Evolutionary conservation across 2,329 filamentous ascomycete genomes (phyloP), one percentile per base, ranked within the genome.

Genomic region (Dryadomyces sulphureus): DNA sequence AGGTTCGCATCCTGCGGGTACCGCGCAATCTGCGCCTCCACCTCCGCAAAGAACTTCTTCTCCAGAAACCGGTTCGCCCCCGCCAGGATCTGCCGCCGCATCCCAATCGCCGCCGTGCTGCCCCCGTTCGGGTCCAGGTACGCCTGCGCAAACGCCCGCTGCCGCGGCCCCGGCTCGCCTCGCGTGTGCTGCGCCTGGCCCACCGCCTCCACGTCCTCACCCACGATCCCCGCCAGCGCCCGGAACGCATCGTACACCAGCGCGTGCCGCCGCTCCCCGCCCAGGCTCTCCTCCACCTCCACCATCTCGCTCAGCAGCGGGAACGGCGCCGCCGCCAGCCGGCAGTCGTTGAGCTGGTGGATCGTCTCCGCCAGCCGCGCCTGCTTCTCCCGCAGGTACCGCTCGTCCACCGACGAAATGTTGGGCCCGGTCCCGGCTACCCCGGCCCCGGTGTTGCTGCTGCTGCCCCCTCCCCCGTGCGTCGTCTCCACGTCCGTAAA

Each of bases 1-100:
- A 94, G 74, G 58, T 85, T 85, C 25, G 92, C 90, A 59, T 95
- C 89, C 46, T 82, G 78, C 2, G 89, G 88, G 59, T 92, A 86
- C 61, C 84, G 93, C 35, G 76, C 72, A 49, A 98, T 82, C 36
- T 84, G 69, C 9, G 69, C 72, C 58, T 94, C 85, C 34, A 96
- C 72, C 53, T 90, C 79, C 42, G 72, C 69, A 58, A 84, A 79
- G 61, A 94, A 95, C 52, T 82, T 75, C 55, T 77, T 79, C 63
- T 96, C 90, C 22, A 96, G 66, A 61, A 84, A 93, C 14, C 63
- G 66, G 50, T 85, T 83, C 43, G 88, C 87, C 2, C 90, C 90
- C 43, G 78, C 72, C 14, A 95, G 70, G 45, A 95, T 89, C 43
- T 75, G 75, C 62, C 83, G 90, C 54, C 84, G 81, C 59, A 94